These are phyloP conservation scores for Penicillium alfredii DNA, from an alignment of 495 filamentous ascomycete species.

Conservation along the genomic window DNA sequence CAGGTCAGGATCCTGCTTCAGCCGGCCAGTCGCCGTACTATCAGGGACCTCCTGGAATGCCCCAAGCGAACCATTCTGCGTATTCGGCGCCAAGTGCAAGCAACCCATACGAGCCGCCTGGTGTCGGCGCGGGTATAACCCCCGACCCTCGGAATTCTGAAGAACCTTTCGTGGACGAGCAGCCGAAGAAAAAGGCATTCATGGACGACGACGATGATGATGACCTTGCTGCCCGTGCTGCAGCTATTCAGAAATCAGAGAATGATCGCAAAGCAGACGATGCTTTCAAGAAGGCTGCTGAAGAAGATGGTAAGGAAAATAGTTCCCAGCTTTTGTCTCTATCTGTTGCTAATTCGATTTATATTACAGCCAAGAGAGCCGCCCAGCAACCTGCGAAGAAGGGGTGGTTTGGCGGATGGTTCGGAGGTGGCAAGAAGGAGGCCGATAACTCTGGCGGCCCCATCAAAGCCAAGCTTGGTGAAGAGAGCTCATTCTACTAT, in stretches of 20 bases:
- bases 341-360: conserved; percentile 18
- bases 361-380: conserved; percentile 34
- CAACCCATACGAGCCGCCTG: conserved; percentile 20
- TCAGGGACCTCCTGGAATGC: conserved; percentile 23
- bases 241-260: conserved; percentile 48
- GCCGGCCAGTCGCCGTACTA: conserved; percentile 17
- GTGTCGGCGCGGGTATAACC: conserved; percentile 20
- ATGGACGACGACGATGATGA: conserved; percentile 65
- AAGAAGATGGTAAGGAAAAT: conserved; percentile 79
- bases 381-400: conserved; percentile 50
- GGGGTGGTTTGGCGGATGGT: conserved; percentile 86
- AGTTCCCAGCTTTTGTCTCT: too few relatives aligned
- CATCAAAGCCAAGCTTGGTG: conserved; percentile 90
- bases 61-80: conserved; percentile 9
- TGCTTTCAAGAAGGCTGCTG: conserved; percentile 73
- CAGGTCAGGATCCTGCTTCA: conserved; percentile 9
- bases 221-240: conserved; percentile 46
- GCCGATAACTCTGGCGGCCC: conserved; percentile 56
- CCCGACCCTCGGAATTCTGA: conserved; percentile 27
- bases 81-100: conserved; percentile 9
- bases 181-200: conserved; percentile 70
- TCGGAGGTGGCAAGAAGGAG: conserved; percentile 65
- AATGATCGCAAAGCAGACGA: conserved; percentile 59
- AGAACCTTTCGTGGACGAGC: conserved; percentile 39
- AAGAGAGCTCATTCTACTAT: conserved; percentile 88